Conservation (phyloP, 2,329 filamentous ascomycete genomes). For the Colletotrichum agaves region DNA sequence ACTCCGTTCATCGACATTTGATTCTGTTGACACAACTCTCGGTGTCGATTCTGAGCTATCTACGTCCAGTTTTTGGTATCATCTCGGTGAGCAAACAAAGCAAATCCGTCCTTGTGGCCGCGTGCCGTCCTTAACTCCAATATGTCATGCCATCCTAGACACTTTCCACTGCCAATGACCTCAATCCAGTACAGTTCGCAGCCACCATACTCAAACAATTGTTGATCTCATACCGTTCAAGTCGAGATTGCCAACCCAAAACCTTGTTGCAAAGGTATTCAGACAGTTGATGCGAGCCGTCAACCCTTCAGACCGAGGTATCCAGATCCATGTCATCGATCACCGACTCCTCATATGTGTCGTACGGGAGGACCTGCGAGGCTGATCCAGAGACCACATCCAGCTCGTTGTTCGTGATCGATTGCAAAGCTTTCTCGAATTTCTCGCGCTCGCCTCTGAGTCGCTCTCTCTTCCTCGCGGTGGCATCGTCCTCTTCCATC, state of each 20-base stretch:
- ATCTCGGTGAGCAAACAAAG: not conserved
- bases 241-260: not conserved
- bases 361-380: conserved; percentile 16
- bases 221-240: not conserved
- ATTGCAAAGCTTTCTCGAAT: conserved; percentile 57
- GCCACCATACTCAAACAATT: not conserved
- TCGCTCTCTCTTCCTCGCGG: conserved; percentile 52
- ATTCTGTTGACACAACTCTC: not conserved
- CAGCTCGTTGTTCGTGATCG: conserved; percentile 59
- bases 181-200: not conserved
- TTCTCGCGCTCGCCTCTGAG: conserved; percentile 58
- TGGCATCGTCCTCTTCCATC: conserved; percentile 61
- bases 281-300: no score
- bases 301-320: not conserved
- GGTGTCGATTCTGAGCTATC: conserved; percentile 7
- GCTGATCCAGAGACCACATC: conserved; percentile 41
- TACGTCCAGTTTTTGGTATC: conserved; percentile 24
- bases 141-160: not conserved
- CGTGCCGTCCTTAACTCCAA: conserved; percentile 14
- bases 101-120: not conserved
- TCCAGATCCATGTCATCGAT: conserved; percentile 30
- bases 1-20: not conserved
- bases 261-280: not conserved
- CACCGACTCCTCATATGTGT: conserved; percentile 19
- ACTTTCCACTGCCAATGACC: not conserved